Base-by-base conservation (phyloP, 208 protist genomes). In the Acanthamoeba healyi region DNA sequence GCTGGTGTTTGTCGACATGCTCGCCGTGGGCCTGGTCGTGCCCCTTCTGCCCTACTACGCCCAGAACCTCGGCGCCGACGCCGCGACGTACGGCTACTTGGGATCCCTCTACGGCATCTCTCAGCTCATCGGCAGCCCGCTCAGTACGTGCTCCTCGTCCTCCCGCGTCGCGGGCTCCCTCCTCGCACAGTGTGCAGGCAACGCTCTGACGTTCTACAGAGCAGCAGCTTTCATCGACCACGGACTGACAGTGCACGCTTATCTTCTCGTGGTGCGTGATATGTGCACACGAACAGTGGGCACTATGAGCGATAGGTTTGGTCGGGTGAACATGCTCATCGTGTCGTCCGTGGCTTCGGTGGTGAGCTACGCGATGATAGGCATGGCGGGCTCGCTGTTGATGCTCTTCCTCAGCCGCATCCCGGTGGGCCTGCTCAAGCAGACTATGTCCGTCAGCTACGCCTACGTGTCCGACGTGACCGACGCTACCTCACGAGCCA, bases 1-100 rank as follows among this genome's bases (percentile, higher is more conserved):
- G 79, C 79, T 88, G 29, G 79, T 88, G 32, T 88, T 88, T 32
- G 22, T 88, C n/a, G 79, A 88, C 51, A 88, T 65, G 51, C 36
- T 88, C 19, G 79, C 79, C 5, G 51, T 88, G 49, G 51, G 51
- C 22, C 79, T 88, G 4, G 79, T 88, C 29, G 40, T 88, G 5
- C 79, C 79, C 0, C 51, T 88, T 5, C 79, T 88, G 14, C 79
- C 79, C 79, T 88, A 65, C 51, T 63, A 88, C 44, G 46, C 51
- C 29, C 34, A 40, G 44, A 29, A 88, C 19, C 79, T 88, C 5
- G 51, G 46, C 34, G 79, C 42, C 42, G 51, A 88, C 49, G 79
- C 42, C 36, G 79, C 17, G n/a, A 88, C 79, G 29, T 65, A 42
- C 34, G 79, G 79, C 42, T 88, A 88, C 51, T 88, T 88, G 44